Evolutionary conservation across 2,329 filamentous ascomycete species (phyloP).

Genomic region (Fusarium sp.): DNA sequence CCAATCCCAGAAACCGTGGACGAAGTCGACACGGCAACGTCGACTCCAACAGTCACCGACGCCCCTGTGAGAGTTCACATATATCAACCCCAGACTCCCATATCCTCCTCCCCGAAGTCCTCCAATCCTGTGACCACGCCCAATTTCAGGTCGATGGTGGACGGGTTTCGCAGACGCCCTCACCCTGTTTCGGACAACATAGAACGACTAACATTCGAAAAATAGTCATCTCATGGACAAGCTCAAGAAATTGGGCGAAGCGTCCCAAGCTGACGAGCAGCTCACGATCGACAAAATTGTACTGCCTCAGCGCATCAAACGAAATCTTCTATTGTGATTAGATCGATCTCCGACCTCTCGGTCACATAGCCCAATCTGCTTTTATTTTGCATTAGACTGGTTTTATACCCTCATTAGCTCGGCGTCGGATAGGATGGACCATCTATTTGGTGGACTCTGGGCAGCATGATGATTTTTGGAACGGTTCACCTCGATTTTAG

Average conservation of each 20-base stretch:
- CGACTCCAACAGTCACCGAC: slow-evolving; percentile 10
- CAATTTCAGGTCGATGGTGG: slow-evolving; percentile 42
- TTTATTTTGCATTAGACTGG: slow-evolving; percentile 8
- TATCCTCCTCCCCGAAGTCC: slow-evolving; percentile 18
- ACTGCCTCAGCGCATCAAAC: slow-evolving; percentile 60
- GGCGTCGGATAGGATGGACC: slow-evolving; percentile 17
- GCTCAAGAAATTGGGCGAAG: slow-evolving; percentile 60
- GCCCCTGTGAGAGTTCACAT: slow-evolving; percentile 7
- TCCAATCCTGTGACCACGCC: slow-evolving; percentile 29
- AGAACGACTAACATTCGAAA: slow-evolving; percentile 47
- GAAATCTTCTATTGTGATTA: slow-evolving; percentile 47
- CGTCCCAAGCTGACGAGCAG: slow-evolving; percentile 49
- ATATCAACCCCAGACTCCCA: slow-evolving; percentile 3
- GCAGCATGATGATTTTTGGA: background rate
- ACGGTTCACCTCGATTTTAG: background rate
- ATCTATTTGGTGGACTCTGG: slow-evolving; percentile 5
- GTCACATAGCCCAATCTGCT: background rate
- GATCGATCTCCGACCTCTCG: background rate
- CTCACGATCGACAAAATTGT: slow-evolving; percentile 47
- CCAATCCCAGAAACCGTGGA: background rate
- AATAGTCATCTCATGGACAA: slow-evolving; percentile 67
- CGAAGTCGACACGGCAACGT: background rate
- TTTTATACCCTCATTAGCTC: slow-evolving; percentile 37
- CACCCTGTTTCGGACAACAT: slow-evolving; percentile 47
- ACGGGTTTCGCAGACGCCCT: slow-evolving; percentile 44